phyloP scores from a whole-genome alignment of 1,284 basidiomycete species.

The Ustilago nuda region DNA sequence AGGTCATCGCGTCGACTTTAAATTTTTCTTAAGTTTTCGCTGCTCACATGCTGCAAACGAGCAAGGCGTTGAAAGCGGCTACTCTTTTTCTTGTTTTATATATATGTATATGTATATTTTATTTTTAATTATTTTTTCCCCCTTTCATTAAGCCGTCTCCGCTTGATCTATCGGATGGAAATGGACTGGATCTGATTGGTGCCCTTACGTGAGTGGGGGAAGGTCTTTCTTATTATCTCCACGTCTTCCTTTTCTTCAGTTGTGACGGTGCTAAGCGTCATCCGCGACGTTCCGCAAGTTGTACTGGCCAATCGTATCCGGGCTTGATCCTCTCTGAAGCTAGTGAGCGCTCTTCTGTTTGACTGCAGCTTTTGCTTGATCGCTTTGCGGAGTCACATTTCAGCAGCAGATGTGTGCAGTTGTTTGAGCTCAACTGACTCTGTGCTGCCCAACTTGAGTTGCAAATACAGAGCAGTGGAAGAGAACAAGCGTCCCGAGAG shows the following conservation, averaged over 20 bases:
- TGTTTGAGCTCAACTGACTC: too few species aligned
- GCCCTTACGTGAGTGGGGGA: constrained; percentile 7
- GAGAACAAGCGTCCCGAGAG: background rate
- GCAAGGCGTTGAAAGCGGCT: constrained; percentile 8
- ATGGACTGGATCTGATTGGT: constrained; percentile 52
- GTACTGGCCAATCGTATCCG: constrained; percentile 25
- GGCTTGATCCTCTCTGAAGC: background rate
- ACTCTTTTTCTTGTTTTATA: too few species aligned
- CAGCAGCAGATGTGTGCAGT: background rate
- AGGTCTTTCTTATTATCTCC: background rate
- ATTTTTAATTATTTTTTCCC: background rate
- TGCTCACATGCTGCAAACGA: background rate
- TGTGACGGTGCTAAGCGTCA: constrained; percentile 7
- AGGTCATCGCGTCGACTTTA: constrained; percentile 21
- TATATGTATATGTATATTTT: too few species aligned
- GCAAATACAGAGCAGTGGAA: background rate
- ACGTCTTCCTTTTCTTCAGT: background rate
- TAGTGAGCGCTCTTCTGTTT: background rate
- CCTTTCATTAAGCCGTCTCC: constrained; percentile 11
- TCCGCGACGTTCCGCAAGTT: constrained; percentile 22
- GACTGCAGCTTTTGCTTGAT: background rate
- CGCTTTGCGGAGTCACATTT: constrained; percentile 13
- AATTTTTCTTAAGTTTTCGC: constrained; percentile 1
- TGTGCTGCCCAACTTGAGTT: background rate
- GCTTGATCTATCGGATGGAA: constrained; percentile 27